A percentile compares a stretch with the other conserved stretches of the same genome.
phyloP scores from a whole-genome alignment of 768 basidiomycete species.

The Hygrophoropsis aurantiaca region DNA sequence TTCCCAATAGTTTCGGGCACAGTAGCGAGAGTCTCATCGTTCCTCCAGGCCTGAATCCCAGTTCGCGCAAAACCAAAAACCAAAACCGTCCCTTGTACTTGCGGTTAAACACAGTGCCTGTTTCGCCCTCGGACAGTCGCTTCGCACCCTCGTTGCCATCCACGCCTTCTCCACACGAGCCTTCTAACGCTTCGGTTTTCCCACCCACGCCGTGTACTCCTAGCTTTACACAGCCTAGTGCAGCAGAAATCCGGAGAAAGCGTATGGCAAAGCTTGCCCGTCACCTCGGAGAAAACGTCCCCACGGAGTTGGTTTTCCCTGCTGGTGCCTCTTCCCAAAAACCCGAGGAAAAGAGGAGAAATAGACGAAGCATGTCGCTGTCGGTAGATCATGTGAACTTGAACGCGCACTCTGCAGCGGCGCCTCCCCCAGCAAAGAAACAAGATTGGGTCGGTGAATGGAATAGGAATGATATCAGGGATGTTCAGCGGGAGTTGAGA shows the following conservation, averaged over 20 bases:
- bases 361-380: constrained; percentile 10
- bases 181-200: constrained; percentile 5
- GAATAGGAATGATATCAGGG: constrained; percentile 38
- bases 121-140: constrained; percentile 11
- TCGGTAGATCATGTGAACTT: constrained; percentile 11
- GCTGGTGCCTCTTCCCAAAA: constrained; percentile 5
- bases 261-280: constrained; percentile 59
- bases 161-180: constrained; percentile 7
- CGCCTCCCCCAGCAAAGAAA: not conserved
- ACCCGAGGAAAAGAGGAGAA: not conserved
- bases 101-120: constrained; percentile 16
- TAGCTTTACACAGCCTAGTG: constrained; percentile 15
- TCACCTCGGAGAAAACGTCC: constrained; percentile 60
- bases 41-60: constrained; percentile 18
- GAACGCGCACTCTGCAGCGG: constrained; percentile 8
- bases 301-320: constrained; percentile 50
- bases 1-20: constrained; percentile 9
- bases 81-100: constrained; percentile 22
- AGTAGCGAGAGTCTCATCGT: constrained; percentile 8
- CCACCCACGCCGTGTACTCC: constrained; percentile 21
- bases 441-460: constrained; percentile 40
- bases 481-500: constrained; percentile 39
- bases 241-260: constrained; percentile 38
- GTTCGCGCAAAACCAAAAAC: constrained; percentile 6
- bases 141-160: constrained; percentile 10